Percentiles rank a stretch among this genome's conserved stretches.
Conservation (phyloP, 768 basidiomycete genomes). For the Rhizopogon sp. region DNA sequence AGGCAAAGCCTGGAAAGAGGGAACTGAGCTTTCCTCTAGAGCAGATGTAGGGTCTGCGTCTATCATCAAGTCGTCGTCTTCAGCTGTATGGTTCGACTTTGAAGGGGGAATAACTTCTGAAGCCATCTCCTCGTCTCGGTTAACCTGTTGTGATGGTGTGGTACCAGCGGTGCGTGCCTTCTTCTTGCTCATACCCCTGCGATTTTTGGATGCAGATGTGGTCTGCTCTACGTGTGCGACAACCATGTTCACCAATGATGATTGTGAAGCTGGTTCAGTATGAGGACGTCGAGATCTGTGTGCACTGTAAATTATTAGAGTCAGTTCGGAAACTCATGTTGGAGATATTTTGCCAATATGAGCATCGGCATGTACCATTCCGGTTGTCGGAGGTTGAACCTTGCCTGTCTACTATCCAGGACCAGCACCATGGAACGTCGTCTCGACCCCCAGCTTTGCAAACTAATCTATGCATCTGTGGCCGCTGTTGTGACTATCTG, state of each 20-base stretch:
- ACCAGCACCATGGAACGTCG: too few relatives aligned
- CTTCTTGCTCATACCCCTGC: conserved; percentile 41
- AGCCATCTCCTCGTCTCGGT: conserved; percentile 29
- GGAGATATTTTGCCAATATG: too few relatives aligned
- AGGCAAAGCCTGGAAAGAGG: conserved; percentile 67
- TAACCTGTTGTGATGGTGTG: conserved; percentile 8
- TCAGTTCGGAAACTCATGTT: too few relatives aligned
- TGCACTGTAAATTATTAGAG: not conserved
- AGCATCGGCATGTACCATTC: too few relatives aligned
- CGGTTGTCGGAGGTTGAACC: too few relatives aligned
- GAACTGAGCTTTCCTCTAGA: conserved; percentile 45
- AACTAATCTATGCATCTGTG: too few relatives aligned
- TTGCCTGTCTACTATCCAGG: too few relatives aligned
- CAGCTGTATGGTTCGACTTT: conserved; percentile 16
- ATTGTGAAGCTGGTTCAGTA: not conserved
- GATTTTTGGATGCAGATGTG: conserved; percentile 33
- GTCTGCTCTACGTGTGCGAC: conserved; percentile 32
- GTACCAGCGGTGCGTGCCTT: conserved; percentile 12
- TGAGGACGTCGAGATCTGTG: not conserved
- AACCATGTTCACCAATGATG: conserved; percentile 29
- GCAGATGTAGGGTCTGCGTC: conserved; percentile 42
- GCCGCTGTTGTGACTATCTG: too few relatives aligned
- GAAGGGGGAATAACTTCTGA: conserved; percentile 8
- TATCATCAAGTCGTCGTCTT: conserved; percentile 63
- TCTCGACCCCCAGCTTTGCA: too few relatives aligned